Evolutionary conservation across 371 early-diverging fungal species (phyloP).

Genomic region (Thermomucor indicae-seudaticae): DNA sequence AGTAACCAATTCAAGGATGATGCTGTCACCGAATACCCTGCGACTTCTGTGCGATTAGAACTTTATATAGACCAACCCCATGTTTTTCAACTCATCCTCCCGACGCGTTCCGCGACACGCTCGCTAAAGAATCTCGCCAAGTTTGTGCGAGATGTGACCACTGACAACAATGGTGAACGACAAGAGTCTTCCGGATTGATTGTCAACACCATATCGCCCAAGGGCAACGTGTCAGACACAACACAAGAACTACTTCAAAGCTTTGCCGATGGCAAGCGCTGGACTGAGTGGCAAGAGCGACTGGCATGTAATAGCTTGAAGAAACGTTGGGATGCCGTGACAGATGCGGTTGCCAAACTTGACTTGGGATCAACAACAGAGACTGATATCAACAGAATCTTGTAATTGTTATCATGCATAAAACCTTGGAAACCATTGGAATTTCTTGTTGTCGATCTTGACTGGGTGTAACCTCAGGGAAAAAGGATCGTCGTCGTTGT

Average conservation of each 20-base stretch:
- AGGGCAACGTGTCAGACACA: conserved; percentile 18
- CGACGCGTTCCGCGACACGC: conserved; percentile 11
- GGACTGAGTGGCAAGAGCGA: conserved; percentile 23
- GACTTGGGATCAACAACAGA: too few species aligned
- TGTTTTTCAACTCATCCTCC: conserved; percentile 61
- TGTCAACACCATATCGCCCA: conserved; percentile 11
- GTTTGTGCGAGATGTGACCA: conserved; percentile 19
- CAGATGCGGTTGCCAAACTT: conserved; percentile 1
- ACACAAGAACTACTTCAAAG: conserved; percentile 8
- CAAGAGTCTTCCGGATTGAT: neutral
- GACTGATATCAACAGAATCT: too few species aligned
- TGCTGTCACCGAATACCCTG: conserved; percentile 4
- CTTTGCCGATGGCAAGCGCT: conserved; percentile 12
- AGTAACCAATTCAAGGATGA: conserved; percentile 23
- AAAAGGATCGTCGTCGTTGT: too few species aligned
- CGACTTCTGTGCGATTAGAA: conserved; percentile 29
- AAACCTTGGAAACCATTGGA: too few species aligned
- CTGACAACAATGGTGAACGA: conserved; percentile 1
- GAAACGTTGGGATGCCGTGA: conserved; percentile 13
- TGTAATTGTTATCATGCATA: too few species aligned
- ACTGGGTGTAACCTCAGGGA: too few species aligned
- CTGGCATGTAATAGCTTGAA: conserved; percentile 19
- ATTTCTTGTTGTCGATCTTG: too few species aligned
- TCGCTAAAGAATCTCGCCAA: conserved; percentile 18
- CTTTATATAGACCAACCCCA: conserved; percentile 75